Conservation (phyloP, 1,284 basidiomycete genomes). For the Wallemia hederae region DNA sequence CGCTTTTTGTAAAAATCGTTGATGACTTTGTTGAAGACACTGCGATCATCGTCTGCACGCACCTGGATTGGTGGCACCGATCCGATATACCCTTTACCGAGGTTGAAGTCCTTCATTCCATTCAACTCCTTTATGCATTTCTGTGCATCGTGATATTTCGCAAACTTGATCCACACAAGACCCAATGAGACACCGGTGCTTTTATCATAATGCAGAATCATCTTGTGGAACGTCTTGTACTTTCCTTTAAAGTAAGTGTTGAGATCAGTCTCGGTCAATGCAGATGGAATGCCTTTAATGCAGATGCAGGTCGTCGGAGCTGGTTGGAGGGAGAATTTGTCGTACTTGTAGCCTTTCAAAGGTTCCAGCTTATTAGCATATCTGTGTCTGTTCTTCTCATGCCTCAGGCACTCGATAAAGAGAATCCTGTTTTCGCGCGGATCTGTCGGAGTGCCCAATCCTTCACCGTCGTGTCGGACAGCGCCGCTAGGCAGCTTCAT, state of each 20-base stretch:
- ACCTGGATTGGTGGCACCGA: not conserved
- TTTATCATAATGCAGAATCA: not conserved
- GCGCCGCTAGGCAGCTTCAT: not conserved
- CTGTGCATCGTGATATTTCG: not conserved
- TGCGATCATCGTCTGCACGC: not conserved
- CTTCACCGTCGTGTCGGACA: not conserved
- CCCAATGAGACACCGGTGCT: not conserved
- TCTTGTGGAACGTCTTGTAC: not conserved
- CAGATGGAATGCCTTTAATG: not conserved
- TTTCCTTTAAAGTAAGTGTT: not conserved
- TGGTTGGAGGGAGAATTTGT: not conserved
- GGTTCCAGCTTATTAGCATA: not conserved
- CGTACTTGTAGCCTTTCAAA: not conserved
- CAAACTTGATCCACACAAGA: not conserved
- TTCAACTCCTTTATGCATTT: not conserved
- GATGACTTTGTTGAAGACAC: not conserved
- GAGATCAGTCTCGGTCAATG: not conserved
- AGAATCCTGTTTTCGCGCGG: not conserved
- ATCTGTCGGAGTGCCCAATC: not conserved
- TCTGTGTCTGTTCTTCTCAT: no score
- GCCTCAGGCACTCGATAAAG: no score
- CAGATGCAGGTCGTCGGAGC: not conserved
- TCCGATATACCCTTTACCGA: not conserved
- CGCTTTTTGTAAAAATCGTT: constrained; percentile 2
- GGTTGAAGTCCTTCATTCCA: not conserved